Evolutionary conservation across 352 stramenopile species (phyloP).

Genomic region (Phytophthora citricola): DNA sequence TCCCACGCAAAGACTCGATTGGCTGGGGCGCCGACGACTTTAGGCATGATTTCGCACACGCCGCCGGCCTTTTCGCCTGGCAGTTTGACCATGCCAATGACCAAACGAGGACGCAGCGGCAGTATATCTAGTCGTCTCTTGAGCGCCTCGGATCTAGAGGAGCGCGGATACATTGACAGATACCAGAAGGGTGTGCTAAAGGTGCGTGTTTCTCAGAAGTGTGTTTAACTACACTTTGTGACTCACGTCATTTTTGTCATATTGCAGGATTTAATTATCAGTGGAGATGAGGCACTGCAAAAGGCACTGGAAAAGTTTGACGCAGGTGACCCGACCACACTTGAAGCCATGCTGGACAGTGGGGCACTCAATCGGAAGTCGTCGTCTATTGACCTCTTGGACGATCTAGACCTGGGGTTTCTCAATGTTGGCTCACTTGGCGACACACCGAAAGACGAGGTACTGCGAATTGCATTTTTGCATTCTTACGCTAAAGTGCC

Average conservation of each 20-base stretch:
- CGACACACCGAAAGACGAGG: conserved; percentile 86
- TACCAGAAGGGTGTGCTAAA: conserved; percentile 93
- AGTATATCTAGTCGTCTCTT: conserved; percentile 87
- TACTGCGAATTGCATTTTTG: conserved; percentile 7
- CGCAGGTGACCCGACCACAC: conserved; percentile 81
- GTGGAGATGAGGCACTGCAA: conserved; percentile 88
- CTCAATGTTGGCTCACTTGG: conserved; percentile 86
- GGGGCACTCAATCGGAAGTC: conserved; percentile 85
- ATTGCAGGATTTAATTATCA: conserved; percentile 90
- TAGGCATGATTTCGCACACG: conserved; percentile 91
- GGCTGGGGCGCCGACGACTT: conserved; percentile 85
- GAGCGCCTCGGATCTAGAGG: conserved; percentile 91
- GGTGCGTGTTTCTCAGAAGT: conserved; percentile 33
- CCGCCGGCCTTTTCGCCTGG: conserved; percentile 91
- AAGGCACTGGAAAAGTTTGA: conserved; percentile 92
- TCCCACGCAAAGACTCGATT: conserved; percentile 82
- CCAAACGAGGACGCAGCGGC: conserved; percentile 83
- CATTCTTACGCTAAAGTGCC: background rate
- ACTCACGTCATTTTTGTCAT: conserved; percentile 9
- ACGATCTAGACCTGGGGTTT: conserved; percentile 89
- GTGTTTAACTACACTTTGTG: background rate
- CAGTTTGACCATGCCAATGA: conserved; percentile 89
- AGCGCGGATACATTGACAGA: conserved; percentile 90
- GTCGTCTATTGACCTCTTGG: conserved; percentile 81
- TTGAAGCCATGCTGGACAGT: conserved; percentile 87